These are phyloP conservation scores for Picea sitchensis DNA, from an alignment of 75 land plant species.

Conservation along the genomic window DNA sequence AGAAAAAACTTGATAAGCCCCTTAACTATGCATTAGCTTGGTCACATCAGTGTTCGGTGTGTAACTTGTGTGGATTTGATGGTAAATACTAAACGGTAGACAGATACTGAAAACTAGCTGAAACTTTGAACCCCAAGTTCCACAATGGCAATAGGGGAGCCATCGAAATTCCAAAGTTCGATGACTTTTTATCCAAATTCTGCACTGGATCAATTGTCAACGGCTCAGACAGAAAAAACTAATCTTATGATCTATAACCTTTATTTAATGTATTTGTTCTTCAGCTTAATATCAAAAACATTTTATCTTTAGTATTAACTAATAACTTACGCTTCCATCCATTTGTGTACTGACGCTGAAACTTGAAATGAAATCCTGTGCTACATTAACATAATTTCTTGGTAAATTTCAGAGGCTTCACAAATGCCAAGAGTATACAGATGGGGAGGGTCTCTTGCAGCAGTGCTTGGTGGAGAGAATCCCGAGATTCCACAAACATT, in stretches of 20 bases:
- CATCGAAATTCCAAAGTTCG: neutral
- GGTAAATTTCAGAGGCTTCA: constrained; percentile 34
- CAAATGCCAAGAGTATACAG: constrained; percentile 60
- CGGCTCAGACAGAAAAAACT: neutral
- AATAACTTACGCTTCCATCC: neutral
- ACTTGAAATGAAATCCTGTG: neutral
- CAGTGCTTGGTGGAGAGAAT: constrained; percentile 48
- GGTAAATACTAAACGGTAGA: neutral
- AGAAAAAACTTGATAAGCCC: neutral
- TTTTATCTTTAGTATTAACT: neutral
- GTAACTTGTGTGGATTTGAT: neutral
- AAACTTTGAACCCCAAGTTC: neutral
- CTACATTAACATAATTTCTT: neutral
- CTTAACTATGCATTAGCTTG: neutral
- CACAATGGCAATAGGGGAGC: neutral
- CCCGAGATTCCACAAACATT: constrained; percentile 66
- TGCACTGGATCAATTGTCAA: neutral
- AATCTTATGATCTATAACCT: neutral
- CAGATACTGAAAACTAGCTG: neutral
- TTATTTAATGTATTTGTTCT: neutral
- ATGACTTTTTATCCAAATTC: neutral
- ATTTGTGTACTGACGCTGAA: neutral
- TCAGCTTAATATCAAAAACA: neutral
- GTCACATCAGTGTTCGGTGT: neutral
- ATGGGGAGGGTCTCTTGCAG: constrained; percentile 57